These are phyloP conservation scores for Pythium monospermum DNA, from an alignment of 352 stramenopile species.

Conservation along the genomic window DNA sequence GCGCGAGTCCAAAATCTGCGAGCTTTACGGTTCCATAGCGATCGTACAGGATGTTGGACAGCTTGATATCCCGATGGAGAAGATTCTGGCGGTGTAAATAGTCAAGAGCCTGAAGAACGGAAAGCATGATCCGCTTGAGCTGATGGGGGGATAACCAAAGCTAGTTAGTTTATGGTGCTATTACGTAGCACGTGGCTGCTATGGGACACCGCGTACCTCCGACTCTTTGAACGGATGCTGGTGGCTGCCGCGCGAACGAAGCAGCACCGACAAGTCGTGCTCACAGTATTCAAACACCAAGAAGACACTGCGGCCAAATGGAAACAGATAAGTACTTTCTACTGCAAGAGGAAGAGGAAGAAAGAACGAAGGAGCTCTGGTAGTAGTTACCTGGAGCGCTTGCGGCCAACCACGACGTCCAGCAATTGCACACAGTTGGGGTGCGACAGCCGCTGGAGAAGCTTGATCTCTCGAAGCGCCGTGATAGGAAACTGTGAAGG, in stretches of 20 bases:
- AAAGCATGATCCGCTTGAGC: constrained; percentile 90
- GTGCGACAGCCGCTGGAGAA: constrained; percentile 63
- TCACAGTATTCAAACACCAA: constrained; percentile 90
- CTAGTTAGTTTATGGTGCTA: neutral
- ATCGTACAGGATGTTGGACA: constrained; percentile 92
- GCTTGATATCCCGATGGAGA: constrained; percentile 94
- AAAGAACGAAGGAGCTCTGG: neutral
- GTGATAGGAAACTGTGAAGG: constrained; percentile 64
- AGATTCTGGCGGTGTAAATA: constrained; percentile 78
- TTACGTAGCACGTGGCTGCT: neutral
- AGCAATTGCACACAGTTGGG: constrained; percentile 70
- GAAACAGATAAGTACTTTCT: neutral
- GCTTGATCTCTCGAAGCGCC: constrained; percentile 68
- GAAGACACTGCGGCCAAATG: constrained; percentile 54
- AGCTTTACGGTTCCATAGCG: constrained; percentile 61
- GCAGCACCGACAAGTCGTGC: constrained; percentile 74
- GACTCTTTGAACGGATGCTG: constrained; percentile 69
- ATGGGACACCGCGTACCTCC: constrained; percentile 38
- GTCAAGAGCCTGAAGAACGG: constrained; percentile 71
- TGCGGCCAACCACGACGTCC: constrained; percentile 65
- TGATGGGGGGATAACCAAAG: constrained; percentile 16
- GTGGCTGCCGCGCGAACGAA: constrained; percentile 44
- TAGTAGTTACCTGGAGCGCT: constrained; percentile 45
- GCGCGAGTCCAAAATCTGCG: constrained; percentile 59
- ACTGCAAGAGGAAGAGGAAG: no score